Evolutionary conservation across 352 stramenopile genomes (phyloP).

Genomic region (Detonula confervacea): DNA sequence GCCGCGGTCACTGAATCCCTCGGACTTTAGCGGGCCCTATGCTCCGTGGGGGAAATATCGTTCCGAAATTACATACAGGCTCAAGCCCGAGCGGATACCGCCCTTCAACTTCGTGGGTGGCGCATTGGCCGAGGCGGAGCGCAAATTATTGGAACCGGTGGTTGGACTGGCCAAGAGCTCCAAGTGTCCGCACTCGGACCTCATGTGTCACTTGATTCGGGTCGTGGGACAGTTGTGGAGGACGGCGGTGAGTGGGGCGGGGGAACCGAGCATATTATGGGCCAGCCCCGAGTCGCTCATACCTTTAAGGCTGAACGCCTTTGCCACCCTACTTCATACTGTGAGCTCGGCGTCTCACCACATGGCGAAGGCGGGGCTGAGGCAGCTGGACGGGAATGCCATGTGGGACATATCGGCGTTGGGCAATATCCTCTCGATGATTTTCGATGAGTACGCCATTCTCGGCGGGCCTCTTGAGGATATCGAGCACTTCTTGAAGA

Average conservation of each 20-base stretch:
- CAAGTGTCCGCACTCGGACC: constrained; percentile 65
- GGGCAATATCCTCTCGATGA: constrained; percentile 50
- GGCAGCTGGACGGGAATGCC: constrained; percentile 72
- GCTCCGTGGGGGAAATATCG: constrained; percentile 58
- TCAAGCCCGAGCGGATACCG: constrained; percentile 63
- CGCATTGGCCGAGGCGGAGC: constrained; percentile 58
- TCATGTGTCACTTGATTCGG: constrained; percentile 72
- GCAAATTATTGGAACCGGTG: constrained; percentile 67
- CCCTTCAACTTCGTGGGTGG: constrained; percentile 65
- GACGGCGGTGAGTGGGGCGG: constrained; percentile 65
- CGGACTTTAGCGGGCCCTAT: constrained; percentile 61
- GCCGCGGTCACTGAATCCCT: constrained; percentile 42
- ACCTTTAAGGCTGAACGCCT: constrained; percentile 81
- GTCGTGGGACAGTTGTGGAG: constrained; percentile 68
- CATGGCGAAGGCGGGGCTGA: constrained; percentile 74
- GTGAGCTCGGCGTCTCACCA: constrained; percentile 70
- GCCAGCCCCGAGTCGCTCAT: constrained; percentile 77
- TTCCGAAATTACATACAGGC: constrained; percentile 60
- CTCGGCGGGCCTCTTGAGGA: constrained; percentile 56
- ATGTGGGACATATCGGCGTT: constrained; percentile 73
- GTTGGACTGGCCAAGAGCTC: constrained; percentile 65
- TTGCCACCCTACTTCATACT: constrained; percentile 78
- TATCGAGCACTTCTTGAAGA: too few relatives aligned
- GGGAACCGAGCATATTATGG: constrained; percentile 77
- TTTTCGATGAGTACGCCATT: constrained; percentile 62